Evolutionary conservation across 2,329 filamentous ascomycete species (phyloP), one percentile per base, ranked within the genome.

Genomic region (Conoideocrella luteorostrata): DNA sequence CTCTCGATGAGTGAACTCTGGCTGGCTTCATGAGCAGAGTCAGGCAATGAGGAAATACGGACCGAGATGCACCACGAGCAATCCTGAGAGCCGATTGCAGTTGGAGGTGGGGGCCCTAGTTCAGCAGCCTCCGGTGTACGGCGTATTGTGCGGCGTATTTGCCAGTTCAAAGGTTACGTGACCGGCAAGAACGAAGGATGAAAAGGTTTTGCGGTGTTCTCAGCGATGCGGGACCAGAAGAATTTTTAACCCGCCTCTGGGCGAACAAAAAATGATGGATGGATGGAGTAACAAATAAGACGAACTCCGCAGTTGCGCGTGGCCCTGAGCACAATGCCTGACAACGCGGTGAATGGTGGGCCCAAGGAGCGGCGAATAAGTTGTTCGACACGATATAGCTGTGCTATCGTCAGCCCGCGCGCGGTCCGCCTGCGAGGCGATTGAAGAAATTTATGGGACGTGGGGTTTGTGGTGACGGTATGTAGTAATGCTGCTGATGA

Each of bases 211-310:
- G 45, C 37, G 47, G 22, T 41, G 33, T 38, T 42, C 43, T 32
- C 43, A 34, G 41, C 43, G 43, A 36, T 44, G 50, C 46, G 57
- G 56, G 54, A 54, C 52, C 48, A 21, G 56, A 60, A 56, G 53
- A 61, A 54, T 56, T 59, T 61, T 61, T 54, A 57, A 59, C 50
- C 54, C 54, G 37, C 45, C 44, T 54, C 41, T 48, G 45, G 43
- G 43, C 46, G 40, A 35, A 13, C 17, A 18, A 33, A 40, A 52
- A 56, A 53, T 53, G 50, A 51, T 57, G 53, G 56, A 51, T 57
- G 53, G 56, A 59, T 49, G 52, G 52, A 23, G 17, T 54, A 53
- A 57, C 53, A 51, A 50, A 48, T 49, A 54, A 46, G 47, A 50
- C 48, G 48, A 48, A 51, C 51, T 56, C 52, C 51, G 52, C 50